Conservation (phyloP, 2,329 filamentous ascomycete species). For the Colletotrichum sublineola region DNA sequence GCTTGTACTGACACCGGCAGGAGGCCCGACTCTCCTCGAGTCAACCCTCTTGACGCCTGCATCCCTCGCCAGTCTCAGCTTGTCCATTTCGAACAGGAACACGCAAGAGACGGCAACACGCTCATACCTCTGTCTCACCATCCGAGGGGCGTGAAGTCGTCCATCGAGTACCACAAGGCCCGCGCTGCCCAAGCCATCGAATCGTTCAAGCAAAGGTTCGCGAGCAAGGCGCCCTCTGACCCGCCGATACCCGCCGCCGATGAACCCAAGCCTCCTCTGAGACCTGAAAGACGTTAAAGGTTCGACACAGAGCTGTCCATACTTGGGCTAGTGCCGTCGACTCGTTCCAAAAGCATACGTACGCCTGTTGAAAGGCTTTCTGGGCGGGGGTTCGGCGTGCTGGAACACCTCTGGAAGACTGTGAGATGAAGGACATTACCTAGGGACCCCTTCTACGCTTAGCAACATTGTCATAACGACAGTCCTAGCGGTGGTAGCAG, state of each 20-base stretch:
- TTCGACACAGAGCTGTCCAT: no score
- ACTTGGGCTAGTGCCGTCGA: not conserved
- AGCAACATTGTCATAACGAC: not conserved
- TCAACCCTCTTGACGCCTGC: conserved; percentile 4
- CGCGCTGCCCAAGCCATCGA: conserved; percentile 18
- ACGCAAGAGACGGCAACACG: conserved; percentile 15
- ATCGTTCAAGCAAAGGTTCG: conserved; percentile 25
- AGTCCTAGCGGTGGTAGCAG: not conserved
- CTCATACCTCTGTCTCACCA: conserved; percentile 1
- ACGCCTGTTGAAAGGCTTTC: not conserved
- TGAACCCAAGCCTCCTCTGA: not conserved
- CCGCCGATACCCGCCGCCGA: not conserved
- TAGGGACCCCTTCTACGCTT: no score
- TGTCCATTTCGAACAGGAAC: conserved; percentile 15
- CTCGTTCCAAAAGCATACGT: not conserved
- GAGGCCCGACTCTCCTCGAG: not conserved
- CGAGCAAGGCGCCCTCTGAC: not conserved
- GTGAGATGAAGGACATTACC: not conserved
- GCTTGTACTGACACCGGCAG: not conserved
- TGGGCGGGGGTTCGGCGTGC: not conserved
- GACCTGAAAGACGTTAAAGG: not conserved
- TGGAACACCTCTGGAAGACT: not conserved
- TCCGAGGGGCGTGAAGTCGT: conserved; percentile 10
- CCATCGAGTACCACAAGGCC: conserved; percentile 22
- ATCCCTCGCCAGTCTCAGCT: conserved; percentile 25